Conservation (phyloP, 1,139 yeast genomes). For the Suhomyces coccinellae region DNA sequence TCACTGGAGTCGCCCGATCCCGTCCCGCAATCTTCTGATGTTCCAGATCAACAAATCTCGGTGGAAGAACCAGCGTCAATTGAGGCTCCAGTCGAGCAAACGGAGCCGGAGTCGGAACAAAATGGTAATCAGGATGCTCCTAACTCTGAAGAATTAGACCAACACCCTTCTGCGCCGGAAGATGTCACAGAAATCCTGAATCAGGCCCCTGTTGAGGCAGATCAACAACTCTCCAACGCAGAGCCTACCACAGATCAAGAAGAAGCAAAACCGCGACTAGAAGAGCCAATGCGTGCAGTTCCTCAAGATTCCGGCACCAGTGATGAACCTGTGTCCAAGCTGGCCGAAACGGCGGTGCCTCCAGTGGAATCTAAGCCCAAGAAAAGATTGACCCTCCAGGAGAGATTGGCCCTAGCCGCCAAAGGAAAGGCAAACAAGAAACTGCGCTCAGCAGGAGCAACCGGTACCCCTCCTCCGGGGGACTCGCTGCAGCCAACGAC, state of each 20-base stretch:
- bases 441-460: slow-evolving; percentile 5
- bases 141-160: not conserved
- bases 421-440: slow-evolving; percentile 39
- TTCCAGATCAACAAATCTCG: not conserved
- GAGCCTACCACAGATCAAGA: no score
- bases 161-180: not conserved
- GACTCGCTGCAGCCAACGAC: slow-evolving; percentile 10
- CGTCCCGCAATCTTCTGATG: not conserved
- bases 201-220: not conserved
- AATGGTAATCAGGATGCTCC: not conserved
- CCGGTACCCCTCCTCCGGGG: slow-evolving; percentile 11
- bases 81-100: not conserved
- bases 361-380: slow-evolving; percentile 16
- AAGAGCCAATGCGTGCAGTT: not conserved
- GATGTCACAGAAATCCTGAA: not conserved
- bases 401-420: slow-evolving; percentile 80
- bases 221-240: no score
- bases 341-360: not conserved
- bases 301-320: not conserved
- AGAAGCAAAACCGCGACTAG: not conserved
- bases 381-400: slow-evolving; percentile 69
- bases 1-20: not conserved
- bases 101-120: not conserved
- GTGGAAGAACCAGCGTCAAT: not conserved
- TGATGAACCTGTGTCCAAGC: not conserved